Base-by-base conservation (phyloP, 1,284 basidiomycete species). In the Lentinula novae-zelandiae region DNA sequence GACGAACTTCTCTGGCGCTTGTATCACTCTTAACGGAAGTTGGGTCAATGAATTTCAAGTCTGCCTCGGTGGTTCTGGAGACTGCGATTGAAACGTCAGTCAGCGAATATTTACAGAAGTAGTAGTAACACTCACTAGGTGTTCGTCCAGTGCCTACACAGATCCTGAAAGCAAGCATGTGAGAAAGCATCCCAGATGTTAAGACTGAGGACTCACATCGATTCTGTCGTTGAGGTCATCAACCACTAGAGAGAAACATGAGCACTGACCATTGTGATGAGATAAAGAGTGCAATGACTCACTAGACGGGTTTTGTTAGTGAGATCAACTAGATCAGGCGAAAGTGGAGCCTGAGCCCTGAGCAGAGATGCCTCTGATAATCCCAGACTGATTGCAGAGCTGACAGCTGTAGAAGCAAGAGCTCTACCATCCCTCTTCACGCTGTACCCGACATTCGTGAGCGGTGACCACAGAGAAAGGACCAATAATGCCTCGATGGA, bases 381-480 rank as follows among this genome's bases (percentile, higher is more conserved):
- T 20, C 72, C 72, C 53, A 79, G 67, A 61, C 77, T 79, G 71
- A 77, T 75, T 10, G 78, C 79, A 75, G 80, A 79, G 57, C 75
- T 77, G 27, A 82, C 72, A 7, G 80, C 78, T 0, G 78, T 72
- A 5, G 73, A 72, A 12, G 72, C 73, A 50, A 82, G 68, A 44
- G 80, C 62, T 53, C 78, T 74, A 48, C 72, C 73, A 51, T 81
- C 79, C 8, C 74, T 72, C 13, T 69, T 66, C 38, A 74, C 72
- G 36, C 63, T 70, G 22, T 68, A 52, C 12, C 40, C 48, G 38
- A 65, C 55, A 31, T 73, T 69, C 31, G 70, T 72, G 33, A 79
- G 64, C 6, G 79, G 76, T 12, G 74, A 70, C 79, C 79, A 81
- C 20, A 81, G 58, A 2, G 79, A 73, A 12, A 81, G 69, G 5